These are phyloP conservation scores for Neofusicoccum kwambonambiense DNA, from an alignment of 2,329 filamentous ascomycete species.

Conservation along the genomic window DNA sequence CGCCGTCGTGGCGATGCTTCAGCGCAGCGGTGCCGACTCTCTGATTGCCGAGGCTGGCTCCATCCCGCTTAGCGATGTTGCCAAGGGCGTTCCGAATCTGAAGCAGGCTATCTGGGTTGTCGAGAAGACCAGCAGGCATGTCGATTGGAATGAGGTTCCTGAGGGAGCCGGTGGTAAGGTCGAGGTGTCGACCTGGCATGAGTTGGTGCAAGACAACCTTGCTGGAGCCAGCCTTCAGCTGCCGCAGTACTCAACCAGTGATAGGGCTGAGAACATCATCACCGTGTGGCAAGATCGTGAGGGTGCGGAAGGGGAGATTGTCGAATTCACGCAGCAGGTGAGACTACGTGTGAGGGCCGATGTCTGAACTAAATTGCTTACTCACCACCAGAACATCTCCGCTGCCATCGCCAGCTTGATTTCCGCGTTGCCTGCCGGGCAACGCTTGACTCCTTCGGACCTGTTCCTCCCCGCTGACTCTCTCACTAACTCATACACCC, in stretches of 20 bases:
- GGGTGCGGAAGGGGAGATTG: constrained; percentile 59
- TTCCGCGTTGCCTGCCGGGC: constrained; percentile 69
- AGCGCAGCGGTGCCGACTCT: constrained; percentile 71
- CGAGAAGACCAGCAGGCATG: constrained; percentile 82
- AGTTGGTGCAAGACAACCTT: constrained; percentile 69
- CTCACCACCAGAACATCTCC: constrained; percentile 65
- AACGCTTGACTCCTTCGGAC: constrained; percentile 72
- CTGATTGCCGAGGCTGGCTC: constrained; percentile 82
- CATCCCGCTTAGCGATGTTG: constrained; percentile 75
- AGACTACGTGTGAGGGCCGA: constrained; percentile 12
- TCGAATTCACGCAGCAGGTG: constrained; percentile 74
- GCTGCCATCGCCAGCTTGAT: constrained; percentile 79
- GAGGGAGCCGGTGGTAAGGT: constrained; percentile 71
- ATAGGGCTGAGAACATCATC: constrained; percentile 51
- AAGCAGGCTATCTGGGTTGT: constrained; percentile 86
- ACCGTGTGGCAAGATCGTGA: constrained; percentile 64
- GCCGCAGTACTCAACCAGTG: constrained; percentile 59
- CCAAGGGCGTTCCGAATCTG: constrained; percentile 67
- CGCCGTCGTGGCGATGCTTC: constrained; percentile 69
- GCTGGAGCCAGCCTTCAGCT: constrained; percentile 57
- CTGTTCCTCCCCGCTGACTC: constrained; percentile 82
- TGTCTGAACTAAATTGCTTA: background rate
- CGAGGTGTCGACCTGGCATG: constrained; percentile 89
- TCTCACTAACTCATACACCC: constrained; percentile 74
- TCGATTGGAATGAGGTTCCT: constrained; percentile 93